Percentiles rank a stretch among this genome's conserved stretches.
These are phyloP conservation scores for Cladosporium sp. DNA, from an alignment of 2,329 filamentous ascomycete genomes.

Conservation along the genomic window DNA sequence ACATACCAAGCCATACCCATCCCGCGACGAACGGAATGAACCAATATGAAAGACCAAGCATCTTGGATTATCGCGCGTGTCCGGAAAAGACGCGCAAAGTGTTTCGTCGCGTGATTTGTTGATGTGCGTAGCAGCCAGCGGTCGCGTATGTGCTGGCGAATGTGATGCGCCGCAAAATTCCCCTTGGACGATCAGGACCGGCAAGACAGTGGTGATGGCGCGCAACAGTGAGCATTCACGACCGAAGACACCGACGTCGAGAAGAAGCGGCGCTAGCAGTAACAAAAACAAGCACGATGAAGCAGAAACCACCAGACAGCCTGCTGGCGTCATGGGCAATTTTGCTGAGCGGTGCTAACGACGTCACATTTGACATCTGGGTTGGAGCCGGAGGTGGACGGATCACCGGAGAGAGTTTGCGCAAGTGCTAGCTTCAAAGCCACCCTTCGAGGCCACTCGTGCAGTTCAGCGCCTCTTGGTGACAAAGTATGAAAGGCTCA, in stretches of 20 bases:
- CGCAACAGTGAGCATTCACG: not conserved
- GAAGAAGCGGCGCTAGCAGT: not conserved
- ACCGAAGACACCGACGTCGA: not conserved
- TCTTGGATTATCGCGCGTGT: conserved; percentile 18
- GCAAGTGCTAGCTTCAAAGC: not conserved
- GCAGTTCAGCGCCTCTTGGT: no score
- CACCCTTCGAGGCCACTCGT: not conserved
- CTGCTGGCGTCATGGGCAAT: conserved; percentile 3
- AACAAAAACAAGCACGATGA: not conserved
- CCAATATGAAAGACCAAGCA: conserved; percentile 49
- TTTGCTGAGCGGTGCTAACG: conserved; percentile 3
- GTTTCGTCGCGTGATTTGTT: not conserved
- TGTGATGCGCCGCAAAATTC: not conserved
- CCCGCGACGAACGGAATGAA: conserved; percentile 67
- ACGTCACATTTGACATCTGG: conserved; percentile 3
- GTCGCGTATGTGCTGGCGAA: not conserved
- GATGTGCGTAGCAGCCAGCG: not conserved
- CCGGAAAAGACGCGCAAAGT: not conserved
- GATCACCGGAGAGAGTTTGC: not conserved
- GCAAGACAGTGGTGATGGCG: not conserved
- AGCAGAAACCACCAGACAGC: not conserved
- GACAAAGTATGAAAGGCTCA: no score
- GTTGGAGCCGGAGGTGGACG: not conserved
- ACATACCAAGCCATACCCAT: conserved; percentile 52
- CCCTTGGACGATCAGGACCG: not conserved